Base-by-base conservation (phyloP, 768 basidiomycete species). In the Lenzites betulinus region DNA sequence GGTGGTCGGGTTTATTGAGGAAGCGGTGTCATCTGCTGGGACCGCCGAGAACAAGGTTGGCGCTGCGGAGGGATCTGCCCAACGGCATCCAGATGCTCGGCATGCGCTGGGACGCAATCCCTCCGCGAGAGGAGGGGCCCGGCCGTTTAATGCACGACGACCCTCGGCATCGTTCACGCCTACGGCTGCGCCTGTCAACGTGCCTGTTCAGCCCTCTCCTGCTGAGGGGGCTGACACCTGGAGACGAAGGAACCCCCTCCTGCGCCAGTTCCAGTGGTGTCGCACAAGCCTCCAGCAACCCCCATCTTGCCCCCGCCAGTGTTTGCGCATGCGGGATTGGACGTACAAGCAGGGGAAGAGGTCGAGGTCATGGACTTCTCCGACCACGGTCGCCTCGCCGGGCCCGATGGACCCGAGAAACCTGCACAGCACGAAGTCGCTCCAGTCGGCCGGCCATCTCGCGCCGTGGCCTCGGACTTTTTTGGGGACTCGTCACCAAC, bases 281-380 rank as follows among this genome's bases (percentile, higher is more conserved):
- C 54, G 8, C 42, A 57, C 9, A 56, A 65, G 28, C 64, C 66
- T 28, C 58, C 69, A 16, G 59, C 66, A 18, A 60, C 70, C 13
- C 66, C 72, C 16, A 30, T 71, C 35, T 64, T 49, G 18, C 60
- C 70, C 15, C 62, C 71, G 2, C 67, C 72, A 16, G 39, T 73
- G 30, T 66, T 81, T 11, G 71, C 73, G 26, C 76, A 73, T 43
- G 59, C 71, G n/a, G 71, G 71, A 18, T 62, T 88, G n/a, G 74
- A 75, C 18, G 72, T 78, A 42, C 72, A 74, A 54, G 71, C 79
- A 4, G 83, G 81, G 22, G 89, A 88, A 65, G 81, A 85, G 55
- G 79, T 92, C 3, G 90, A 92, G 67, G 82, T 89, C n/a, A 83
- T 93, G 7, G 90, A 93, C 67, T 93, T 92, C 65, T 82, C 82